phyloP scores from a whole-genome alignment of 148 eudicot genomes.

The Pharnaceum exiguum region DNA sequence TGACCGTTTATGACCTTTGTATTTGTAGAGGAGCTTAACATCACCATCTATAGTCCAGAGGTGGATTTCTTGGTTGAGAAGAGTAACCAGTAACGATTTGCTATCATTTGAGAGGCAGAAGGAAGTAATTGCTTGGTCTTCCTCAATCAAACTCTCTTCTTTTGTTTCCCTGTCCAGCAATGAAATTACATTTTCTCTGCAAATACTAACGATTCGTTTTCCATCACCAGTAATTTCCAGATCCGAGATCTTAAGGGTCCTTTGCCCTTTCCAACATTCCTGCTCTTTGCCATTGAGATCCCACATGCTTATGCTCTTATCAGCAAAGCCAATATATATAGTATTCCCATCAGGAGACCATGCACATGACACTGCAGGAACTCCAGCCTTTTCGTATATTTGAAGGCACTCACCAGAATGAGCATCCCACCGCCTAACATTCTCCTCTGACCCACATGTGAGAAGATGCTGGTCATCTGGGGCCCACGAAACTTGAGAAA shows the following conservation, averaged over 20 bases:
- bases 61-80: constrained; percentile 74
- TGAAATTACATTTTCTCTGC: constrained; percentile 44
- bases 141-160: constrained; percentile 55
- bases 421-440: constrained; percentile 68
- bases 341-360: constrained; percentile 73
- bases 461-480: constrained; percentile 70
- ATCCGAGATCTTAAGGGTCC: constrained; percentile 52
- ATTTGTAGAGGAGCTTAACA: constrained; percentile 44
- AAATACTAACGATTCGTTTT: constrained; percentile 54
- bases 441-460: constrained; percentile 78
- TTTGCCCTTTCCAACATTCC: constrained; percentile 69
- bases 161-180: constrained; percentile 55
- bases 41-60: constrained; percentile 74
- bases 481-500: constrained; percentile 63
- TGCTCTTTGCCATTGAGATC: constrained; percentile 69
- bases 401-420: constrained; percentile 65
- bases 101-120: constrained; percentile 70
- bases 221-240: constrained; percentile 55
- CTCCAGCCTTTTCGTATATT: constrained; percentile 53
- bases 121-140: constrained; percentile 67
- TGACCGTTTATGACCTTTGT: constrained; percentile 75
- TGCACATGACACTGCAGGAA: constrained; percentile 66
- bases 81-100: constrained; percentile 61
- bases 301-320: constrained; percentile 79
- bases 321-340: constrained; percentile 51